phyloP scores from a whole-genome alignment of 2,329 filamentous ascomycete species.

The Penicillium sp. region DNA sequence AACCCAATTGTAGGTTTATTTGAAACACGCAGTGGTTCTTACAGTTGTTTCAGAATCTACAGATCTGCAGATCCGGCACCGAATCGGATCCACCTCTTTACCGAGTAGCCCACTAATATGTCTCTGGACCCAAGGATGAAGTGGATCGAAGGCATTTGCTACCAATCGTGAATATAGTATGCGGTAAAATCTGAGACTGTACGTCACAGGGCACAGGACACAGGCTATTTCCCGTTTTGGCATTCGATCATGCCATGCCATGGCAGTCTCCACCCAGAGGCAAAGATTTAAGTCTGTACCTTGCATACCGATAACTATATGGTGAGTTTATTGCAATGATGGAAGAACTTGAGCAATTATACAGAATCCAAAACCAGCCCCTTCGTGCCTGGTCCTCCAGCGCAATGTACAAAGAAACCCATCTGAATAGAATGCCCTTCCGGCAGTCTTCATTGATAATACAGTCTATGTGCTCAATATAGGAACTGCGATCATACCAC shows the following conservation, averaged over 20 bases:
- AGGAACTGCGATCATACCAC: no score
- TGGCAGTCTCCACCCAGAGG: no score
- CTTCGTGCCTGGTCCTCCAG: no score
- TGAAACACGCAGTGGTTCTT: background rate
- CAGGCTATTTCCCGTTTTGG: background rate
- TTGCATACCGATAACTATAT: background rate
- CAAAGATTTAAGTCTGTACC: background rate
- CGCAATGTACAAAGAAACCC: no score
- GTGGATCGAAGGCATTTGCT: no score
- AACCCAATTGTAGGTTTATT: background rate
- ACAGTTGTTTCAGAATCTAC: background rate
- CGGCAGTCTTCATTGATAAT: no score
- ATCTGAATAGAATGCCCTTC: no score
- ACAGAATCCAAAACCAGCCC: no score
- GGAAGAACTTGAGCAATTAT: background rate
- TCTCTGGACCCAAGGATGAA: no score
- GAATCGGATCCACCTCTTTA: background rate
- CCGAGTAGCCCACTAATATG: background rate
- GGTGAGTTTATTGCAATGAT: background rate
- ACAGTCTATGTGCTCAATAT: no score
- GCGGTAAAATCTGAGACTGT: no score
- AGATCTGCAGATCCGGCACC: background rate
- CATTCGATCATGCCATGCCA: background rate
- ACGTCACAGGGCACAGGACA: background rate
- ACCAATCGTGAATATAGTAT: no score